Evolutionary conservation across 2,329 filamentous ascomycete genomes (phyloP).

Genomic region (Ophiostoma australiae): DNA sequence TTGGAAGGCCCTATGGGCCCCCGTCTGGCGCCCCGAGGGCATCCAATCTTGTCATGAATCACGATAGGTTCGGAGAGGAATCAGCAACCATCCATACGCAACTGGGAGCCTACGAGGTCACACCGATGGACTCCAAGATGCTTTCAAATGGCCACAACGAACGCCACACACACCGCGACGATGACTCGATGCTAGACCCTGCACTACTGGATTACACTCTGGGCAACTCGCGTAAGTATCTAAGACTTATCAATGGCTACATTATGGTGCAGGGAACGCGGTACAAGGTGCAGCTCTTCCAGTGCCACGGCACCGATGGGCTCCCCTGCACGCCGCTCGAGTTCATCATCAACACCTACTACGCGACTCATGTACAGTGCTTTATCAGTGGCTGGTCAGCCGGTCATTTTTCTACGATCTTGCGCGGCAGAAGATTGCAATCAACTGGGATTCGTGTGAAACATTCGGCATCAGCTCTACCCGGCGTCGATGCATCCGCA

Average conservation of each 20-base stretch:
- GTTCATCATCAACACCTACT: constrained; percentile 23
- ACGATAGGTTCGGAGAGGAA: neutral
- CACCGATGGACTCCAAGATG: neutral
- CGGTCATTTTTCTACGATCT: constrained; percentile 24
- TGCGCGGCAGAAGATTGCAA: neutral
- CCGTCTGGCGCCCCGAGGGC: neutral
- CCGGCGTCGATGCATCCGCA: constrained; percentile 10
- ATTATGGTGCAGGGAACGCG: neutral
- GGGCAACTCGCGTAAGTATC: neutral
- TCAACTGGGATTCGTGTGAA: neutral
- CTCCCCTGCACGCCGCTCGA: constrained; percentile 20
- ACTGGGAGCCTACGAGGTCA: neutral
- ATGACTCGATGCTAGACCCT: neutral
- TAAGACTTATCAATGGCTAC: constrained; percentile 24
- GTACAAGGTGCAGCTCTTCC: constrained; percentile 26
- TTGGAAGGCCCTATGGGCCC: neutral
- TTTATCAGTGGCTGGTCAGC: constrained; percentile 24
- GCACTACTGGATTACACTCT: neutral
- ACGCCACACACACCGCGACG: neutral
- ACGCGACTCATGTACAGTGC: constrained; percentile 26
- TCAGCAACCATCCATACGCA: neutral
- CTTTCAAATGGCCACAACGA: neutral
- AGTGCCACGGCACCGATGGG: constrained; percentile 16
- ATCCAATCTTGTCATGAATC: neutral
- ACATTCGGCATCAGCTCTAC: too few species aligned